These are phyloP conservation scores for Colletotrichum musicola DNA, from an alignment of 2,329 filamentous ascomycete species.

Conservation along the genomic window DNA sequence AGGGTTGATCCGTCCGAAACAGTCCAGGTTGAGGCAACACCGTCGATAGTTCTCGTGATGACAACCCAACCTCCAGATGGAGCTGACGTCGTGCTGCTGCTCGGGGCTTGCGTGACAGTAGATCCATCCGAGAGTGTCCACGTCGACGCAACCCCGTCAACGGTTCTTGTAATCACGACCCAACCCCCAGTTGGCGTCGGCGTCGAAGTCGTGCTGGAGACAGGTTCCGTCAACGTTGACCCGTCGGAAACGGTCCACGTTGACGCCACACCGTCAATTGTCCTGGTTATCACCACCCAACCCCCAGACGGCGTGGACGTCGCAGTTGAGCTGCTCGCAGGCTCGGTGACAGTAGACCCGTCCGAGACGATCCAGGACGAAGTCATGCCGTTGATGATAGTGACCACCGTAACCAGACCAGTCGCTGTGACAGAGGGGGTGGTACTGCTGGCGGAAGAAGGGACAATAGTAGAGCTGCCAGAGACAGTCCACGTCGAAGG, in stretches of 20 bases:
- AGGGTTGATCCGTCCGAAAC: not conserved
- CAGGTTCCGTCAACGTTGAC: not conserved
- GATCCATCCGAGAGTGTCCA: not conserved
- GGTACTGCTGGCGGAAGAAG: not conserved
- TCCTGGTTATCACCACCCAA: conserved; percentile 15
- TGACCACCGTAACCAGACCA: conserved; percentile 1
- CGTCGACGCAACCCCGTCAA: not conserved
- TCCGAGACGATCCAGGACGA: conserved; percentile 8
- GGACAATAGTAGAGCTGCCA: not conserved
- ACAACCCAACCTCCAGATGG: not conserved
- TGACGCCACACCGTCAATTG: not conserved
- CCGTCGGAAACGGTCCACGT: conserved; percentile 1
- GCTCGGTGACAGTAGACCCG: not conserved
- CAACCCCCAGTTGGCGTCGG: not conserved
- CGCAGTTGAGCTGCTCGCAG: not conserved
- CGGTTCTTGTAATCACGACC: not conserved
- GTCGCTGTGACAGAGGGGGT: not conserved
- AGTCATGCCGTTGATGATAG: not conserved
- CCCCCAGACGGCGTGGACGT: not conserved
- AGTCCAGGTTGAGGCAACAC: not conserved
- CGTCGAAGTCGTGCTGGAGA: not conserved
- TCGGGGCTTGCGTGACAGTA: not conserved
- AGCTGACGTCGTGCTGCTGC: not conserved
- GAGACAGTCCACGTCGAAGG: not conserved
- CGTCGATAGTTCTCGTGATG: not conserved